Conservation (phyloP, 2,329 filamentous ascomycete genomes). For the Huntiella bhutanensis region DNA sequence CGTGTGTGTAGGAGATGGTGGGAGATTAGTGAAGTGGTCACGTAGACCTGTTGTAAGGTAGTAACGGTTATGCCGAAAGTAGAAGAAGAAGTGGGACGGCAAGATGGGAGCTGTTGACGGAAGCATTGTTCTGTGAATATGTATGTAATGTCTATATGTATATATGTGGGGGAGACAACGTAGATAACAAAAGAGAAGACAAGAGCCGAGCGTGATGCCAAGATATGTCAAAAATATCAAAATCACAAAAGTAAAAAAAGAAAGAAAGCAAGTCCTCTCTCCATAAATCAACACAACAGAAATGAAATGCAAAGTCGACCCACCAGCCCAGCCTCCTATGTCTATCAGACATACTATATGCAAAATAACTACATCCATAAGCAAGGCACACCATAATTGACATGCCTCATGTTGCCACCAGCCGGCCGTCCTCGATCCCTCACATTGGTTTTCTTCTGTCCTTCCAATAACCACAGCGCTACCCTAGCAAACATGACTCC, state of each 20-base stretch:
- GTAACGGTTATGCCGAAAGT: conserved; percentile 10
- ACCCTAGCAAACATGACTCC: no score
- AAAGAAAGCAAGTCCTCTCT: background rate
- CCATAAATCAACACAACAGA: background rate
- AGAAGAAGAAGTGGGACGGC: conserved; percentile 8
- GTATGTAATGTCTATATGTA: background rate
- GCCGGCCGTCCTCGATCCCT: no score
- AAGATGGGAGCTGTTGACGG: background rate
- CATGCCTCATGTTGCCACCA: no score
- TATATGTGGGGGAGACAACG: background rate
- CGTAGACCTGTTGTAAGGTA: conserved; percentile 9
- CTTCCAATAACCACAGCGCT: no score
- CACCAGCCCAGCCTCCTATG: no score
- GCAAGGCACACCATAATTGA: no score
- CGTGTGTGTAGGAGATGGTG: conserved; percentile 1
- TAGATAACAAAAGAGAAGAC: no score
- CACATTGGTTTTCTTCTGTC: no score
- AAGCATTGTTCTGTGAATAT: background rate
- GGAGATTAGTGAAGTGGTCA: conserved; percentile 7
- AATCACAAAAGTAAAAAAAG: background rate
- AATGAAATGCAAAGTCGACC: background rate
- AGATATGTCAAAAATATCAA: background rate
- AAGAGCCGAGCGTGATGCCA: background rate
- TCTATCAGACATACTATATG: no score
- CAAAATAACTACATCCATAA: no score